These are phyloP conservation scores for Setomelanomma holmii DNA, from an alignment of 2,329 filamentous ascomycete genomes.

Conservation along the genomic window DNA sequence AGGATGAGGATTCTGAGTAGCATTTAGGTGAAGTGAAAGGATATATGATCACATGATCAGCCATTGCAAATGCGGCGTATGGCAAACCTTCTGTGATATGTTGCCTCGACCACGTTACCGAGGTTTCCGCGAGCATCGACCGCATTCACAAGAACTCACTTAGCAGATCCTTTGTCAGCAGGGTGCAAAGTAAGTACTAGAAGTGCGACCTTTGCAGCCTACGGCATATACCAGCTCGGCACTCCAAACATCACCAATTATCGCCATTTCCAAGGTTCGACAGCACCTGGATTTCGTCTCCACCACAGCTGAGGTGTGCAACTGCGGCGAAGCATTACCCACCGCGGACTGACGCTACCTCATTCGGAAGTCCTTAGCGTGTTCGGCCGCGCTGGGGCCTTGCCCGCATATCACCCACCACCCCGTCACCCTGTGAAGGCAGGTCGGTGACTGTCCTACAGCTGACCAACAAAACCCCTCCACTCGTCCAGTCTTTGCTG, in stretches of 20 bases:
- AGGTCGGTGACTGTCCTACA: background rate
- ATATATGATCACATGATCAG: background rate
- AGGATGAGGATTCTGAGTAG: slow-evolving; percentile 56
- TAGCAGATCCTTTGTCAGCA: background rate
- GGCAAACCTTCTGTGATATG: no score
- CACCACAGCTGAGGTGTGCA: slow-evolving; percentile 1
- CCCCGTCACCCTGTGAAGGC: slow-evolving; percentile 1
- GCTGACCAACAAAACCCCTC: slow-evolving; percentile 35
- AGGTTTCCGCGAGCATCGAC: no score
- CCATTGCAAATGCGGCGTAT: background rate
- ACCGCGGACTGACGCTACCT: slow-evolving; percentile 17
- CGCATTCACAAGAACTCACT: background rate
- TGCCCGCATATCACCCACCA: slow-evolving; percentile 19
- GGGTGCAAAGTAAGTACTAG: background rate
- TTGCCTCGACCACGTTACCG: no score
- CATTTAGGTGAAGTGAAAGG: background rate
- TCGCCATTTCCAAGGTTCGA: background rate
- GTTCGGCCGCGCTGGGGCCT: slow-evolving; percentile 1
- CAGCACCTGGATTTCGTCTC: background rate
- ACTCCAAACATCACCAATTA: no score
- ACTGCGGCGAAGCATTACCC: slow-evolving; percentile 21
- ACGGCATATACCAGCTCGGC: background rate
- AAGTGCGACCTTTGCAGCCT: background rate
- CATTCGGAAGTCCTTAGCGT: slow-evolving; percentile 4
- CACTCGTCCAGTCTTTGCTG: slow-evolving; percentile 7